Evolutionary conservation across 2,329 filamentous ascomycete species (phyloP).

Genomic region (Hymenoscyphus infarciens): DNA sequence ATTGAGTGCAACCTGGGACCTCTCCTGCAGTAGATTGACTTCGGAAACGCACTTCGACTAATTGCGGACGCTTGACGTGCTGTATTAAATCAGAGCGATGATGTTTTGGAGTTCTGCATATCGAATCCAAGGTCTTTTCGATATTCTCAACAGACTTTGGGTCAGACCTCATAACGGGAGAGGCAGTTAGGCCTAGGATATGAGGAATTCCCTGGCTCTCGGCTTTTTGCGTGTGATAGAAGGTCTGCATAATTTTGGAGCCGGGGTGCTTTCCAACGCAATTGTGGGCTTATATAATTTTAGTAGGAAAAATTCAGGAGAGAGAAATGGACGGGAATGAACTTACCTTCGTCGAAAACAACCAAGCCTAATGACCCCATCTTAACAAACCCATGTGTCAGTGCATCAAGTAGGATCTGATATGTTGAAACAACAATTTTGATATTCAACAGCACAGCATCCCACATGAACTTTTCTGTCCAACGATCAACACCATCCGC

Average conservation of each 20-base stretch:
- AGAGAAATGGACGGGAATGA: neutral
- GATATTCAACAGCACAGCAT: conserved; percentile 52
- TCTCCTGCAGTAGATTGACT: neutral
- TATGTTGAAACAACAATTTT: conserved; percentile 61
- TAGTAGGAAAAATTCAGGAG: neutral
- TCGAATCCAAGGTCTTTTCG: conserved; percentile 55
- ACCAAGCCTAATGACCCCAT: conserved; percentile 53
- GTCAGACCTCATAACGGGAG: conserved; percentile 34
- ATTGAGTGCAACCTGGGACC: conserved; percentile 14
- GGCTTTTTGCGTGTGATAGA: conserved; percentile 30
- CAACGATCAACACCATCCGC: conserved; percentile 57
- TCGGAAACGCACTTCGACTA: conserved; percentile 25
- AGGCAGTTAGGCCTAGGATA: conserved; percentile 35
- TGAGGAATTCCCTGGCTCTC: conserved; percentile 23
- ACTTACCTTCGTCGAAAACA: conserved; percentile 62
- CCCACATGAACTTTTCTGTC: conserved; percentile 58
- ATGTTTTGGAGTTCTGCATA: conserved; percentile 52
- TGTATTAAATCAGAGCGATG: conserved; percentile 47
- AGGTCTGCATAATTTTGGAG: conserved; percentile 32
- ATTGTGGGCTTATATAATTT: conserved; percentile 33
- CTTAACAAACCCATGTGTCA: conserved; percentile 58
- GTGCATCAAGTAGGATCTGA: conserved; percentile 55
- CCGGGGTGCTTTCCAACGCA: conserved; percentile 33
- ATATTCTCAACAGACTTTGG: conserved; percentile 27
- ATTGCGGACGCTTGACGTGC: conserved; percentile 29